These are phyloP conservation scores for Geum urbanum DNA, from an alignment of 306 rosid genomes.

Conservation along the genomic window DNA sequence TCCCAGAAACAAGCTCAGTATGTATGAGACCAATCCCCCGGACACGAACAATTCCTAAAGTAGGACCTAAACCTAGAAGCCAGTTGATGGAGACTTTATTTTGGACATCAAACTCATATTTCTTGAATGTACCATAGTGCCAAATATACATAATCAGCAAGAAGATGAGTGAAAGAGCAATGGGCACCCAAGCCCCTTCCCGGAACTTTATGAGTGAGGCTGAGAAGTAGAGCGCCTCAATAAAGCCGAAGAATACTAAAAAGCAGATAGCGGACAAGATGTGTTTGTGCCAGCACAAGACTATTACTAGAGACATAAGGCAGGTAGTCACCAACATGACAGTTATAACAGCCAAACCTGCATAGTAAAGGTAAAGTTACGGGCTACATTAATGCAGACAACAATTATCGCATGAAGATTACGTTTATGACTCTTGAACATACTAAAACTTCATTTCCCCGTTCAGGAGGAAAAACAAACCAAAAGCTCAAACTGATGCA, in stretches of 20 bases:
- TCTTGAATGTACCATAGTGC: constrained; percentile 93
- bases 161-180: constrained; percentile 87
- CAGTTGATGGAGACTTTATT: constrained; percentile 93
- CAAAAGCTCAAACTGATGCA: background rate
- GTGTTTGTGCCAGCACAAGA: constrained; percentile 84
- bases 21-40: constrained; percentile 92
- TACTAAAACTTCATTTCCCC: background rate
- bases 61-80: constrained; percentile 79
- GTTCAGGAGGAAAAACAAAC: background rate
- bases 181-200: constrained; percentile 98
- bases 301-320: constrained; percentile 91
- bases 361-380: constrained; percentile 19
- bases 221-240: constrained; percentile 96
- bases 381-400: background rate
- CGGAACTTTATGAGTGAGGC: constrained; percentile 93
- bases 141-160: constrained; percentile 78
- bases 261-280: constrained; percentile 62
- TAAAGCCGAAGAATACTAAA: constrained; percentile 79
- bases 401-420: too few species aligned
- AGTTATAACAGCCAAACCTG: constrained; percentile 97
- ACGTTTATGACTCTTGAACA: background rate
- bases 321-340: constrained; percentile 95
- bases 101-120: constrained; percentile 89
- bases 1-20: constrained; percentile 90
- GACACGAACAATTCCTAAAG: constrained; percentile 82